A percentile compares a stretch with the other conserved stretches of the same genome.
phyloP scores from a whole-genome alignment of 2,329 filamentous ascomycete species.

The Bipolaris oryzae region DNA sequence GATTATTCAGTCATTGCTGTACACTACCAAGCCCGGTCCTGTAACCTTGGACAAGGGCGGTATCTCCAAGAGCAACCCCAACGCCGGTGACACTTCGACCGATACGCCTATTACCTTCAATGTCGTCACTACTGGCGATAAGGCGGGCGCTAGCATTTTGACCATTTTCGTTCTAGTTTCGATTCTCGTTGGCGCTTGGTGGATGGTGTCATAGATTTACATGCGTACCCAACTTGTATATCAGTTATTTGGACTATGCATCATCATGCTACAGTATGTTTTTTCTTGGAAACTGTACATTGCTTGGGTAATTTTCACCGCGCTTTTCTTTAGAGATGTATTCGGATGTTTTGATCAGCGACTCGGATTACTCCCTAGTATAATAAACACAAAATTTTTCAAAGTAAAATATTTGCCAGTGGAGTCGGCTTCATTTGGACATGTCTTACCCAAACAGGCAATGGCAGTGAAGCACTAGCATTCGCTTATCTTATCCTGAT shows the following conservation, averaged over 20 bases:
- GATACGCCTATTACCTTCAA: slow-evolving; percentile 37
- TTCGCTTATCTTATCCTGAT: slow-evolving; percentile 19
- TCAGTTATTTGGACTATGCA: neutral
- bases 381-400: slow-evolving; percentile 2
- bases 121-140: slow-evolving; percentile 64
- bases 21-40: slow-evolving; percentile 37
- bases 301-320: neutral
- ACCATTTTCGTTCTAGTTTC: slow-evolving; percentile 64
- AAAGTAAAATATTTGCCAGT: neutral
- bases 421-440: neutral
- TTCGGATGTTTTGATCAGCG: neutral
- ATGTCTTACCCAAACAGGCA: slow-evolving; percentile 12
- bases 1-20: slow-evolving; percentile 57
- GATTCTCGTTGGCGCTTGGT: slow-evolving; percentile 62
- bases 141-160: slow-evolving; percentile 69
- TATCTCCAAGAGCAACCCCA: slow-evolving; percentile 56
- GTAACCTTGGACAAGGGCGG: slow-evolving; percentile 60
- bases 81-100: slow-evolving; percentile 44
- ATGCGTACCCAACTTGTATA: slow-evolving; percentile 5
- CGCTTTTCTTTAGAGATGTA: neutral
- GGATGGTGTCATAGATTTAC: slow-evolving; percentile 54
- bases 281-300: neutral
- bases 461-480: slow-evolving; percentile 16
- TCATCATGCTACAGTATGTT: neutral
- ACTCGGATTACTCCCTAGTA: neutral